These are phyloP conservation scores for Brettanomyces anomalus DNA, from an alignment of 805 yeast species.

Conservation along the genomic window DNA sequence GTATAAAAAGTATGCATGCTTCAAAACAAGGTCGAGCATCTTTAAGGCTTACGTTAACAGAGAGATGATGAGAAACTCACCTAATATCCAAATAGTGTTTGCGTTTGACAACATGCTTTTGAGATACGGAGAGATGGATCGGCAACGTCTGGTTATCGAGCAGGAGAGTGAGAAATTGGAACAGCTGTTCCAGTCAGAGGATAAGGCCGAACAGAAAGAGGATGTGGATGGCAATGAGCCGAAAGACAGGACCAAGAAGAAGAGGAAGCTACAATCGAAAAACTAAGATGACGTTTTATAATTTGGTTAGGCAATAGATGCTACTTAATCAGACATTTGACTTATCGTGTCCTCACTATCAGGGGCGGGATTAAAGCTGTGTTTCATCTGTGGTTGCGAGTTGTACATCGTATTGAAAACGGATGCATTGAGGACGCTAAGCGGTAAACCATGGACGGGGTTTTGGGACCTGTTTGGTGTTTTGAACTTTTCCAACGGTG, in stretches of 20 bases:
- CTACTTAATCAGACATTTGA: too few species aligned
- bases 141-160: constrained; percentile 20
- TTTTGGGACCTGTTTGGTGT: background rate
- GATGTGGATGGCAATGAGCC: constrained; percentile 2
- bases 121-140: constrained; percentile 33
- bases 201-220: constrained; percentile 12
- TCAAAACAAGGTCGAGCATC: constrained; percentile 15
- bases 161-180: constrained; percentile 23
- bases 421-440: background rate
- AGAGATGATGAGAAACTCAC: constrained; percentile 18
- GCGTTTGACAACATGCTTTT: constrained; percentile 65
- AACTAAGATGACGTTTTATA: background rate
- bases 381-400: background rate
- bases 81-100: constrained; percentile 27
- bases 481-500: background rate
- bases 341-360: constrained; percentile 1
- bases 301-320: background rate
- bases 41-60: constrained; percentile 10
- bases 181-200: constrained; percentile 17
- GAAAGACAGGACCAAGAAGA: constrained; percentile 1
- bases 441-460: background rate
- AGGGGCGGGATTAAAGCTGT: background rate
- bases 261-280: background rate
- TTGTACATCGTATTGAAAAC: background rate
- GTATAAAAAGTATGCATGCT: constrained; percentile 4